phyloP scores from a whole-genome alignment of 345 rosid species.

The Dipteronia dyeriana region DNA sequence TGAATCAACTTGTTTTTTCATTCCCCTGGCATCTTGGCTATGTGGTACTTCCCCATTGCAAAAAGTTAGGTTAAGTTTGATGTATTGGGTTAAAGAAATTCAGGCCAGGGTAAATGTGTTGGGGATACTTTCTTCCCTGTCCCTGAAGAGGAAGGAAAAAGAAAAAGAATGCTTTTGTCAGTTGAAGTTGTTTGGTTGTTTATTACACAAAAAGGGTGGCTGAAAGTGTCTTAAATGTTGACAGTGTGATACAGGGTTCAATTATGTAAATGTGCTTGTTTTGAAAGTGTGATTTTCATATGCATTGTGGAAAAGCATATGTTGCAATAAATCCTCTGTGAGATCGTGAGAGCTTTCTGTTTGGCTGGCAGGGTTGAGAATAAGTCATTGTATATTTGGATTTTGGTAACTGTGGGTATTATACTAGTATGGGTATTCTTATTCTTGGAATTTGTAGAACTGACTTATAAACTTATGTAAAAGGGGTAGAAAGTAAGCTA shows the following conservation, averaged over 20 bases:
- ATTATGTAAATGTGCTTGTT: background rate
- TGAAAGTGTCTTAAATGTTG: background rate
- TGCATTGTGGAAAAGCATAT: background rate
- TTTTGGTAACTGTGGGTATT: background rate
- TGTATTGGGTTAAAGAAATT: background rate
- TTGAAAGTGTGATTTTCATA: background rate
- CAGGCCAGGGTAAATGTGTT: background rate
- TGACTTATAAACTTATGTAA: background rate
- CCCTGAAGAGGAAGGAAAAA: background rate
- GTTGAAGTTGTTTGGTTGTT: slow-evolving; percentile 6
- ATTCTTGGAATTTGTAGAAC: background rate
- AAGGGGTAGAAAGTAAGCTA: background rate
- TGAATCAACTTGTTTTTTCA: background rate
- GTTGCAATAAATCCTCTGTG: background rate
- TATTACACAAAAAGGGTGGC: background rate
- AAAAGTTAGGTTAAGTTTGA: background rate
- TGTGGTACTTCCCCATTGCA: background rate
- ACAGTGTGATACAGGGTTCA: background rate
- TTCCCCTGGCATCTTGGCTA: background rate
- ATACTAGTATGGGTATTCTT: background rate
- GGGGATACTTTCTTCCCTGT: background rate
- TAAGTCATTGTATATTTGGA: too few species aligned
- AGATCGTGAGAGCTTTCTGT: background rate
- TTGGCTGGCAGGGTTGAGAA: background rate
- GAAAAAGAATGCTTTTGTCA: background rate